Evolutionary conservation across 345 rosid species (phyloP).

Genomic region (Corymbia maculata): DNA sequence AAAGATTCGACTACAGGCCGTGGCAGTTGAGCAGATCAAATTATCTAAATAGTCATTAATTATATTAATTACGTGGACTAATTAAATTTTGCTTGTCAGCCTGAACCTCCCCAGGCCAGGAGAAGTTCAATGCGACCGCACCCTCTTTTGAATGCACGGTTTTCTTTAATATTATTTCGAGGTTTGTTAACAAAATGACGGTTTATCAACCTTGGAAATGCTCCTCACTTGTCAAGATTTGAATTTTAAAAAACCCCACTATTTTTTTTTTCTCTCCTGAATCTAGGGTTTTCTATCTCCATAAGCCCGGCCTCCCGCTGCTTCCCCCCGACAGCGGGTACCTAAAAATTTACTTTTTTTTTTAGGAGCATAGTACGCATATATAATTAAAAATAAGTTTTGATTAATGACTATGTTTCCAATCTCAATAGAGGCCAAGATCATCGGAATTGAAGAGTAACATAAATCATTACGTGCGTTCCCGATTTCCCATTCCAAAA

Average conservation of each 20-base stretch:
- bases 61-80: neutral
- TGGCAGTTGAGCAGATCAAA: neutral
- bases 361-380: neutral
- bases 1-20: neutral
- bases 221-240: neutral
- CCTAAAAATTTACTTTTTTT: neutral
- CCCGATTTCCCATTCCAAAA: no score
- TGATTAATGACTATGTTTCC: neutral
- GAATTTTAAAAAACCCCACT: neutral
- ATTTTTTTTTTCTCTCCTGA: neutral
- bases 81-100: neutral
- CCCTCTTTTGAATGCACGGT: neutral
- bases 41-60: neutral
- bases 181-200: neutral
- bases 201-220: neutral
- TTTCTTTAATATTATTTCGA: neutral
- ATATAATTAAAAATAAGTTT: neutral
- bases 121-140: neutral
- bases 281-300: neutral
- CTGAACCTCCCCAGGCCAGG: neutral
- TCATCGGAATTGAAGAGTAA: no score
- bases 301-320: neutral
- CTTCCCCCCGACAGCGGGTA: neutral
- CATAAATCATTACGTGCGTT: no score
- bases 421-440: neutral